Percentiles rank a stretch among this genome's conserved stretches.
These are phyloP conservation scores for Lignosus rhinocerotis DNA, from an alignment of 1,284 basidiomycete genomes.

Conservation along the genomic window DNA sequence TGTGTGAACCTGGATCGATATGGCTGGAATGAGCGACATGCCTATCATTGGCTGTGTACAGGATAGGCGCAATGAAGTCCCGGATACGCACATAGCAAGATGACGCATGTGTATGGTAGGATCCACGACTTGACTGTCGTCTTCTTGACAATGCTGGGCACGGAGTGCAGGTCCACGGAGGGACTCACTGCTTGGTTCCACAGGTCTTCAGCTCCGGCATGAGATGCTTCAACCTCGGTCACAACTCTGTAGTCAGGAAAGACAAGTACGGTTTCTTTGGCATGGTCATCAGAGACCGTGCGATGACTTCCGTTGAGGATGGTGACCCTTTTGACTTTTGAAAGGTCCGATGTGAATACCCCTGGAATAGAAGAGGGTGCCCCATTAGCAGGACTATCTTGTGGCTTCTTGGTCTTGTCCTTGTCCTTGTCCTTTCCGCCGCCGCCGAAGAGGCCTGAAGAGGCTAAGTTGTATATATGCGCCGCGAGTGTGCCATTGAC, in stretches of 20 bases:
- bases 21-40: neutral
- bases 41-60: neutral
- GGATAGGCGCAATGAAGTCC: neutral
- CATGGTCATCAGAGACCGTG: constrained; percentile 57
- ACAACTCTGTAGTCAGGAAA: constrained; percentile 90
- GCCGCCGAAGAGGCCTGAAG: constrained; percentile 27
- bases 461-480: constrained; percentile 47
- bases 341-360: constrained; percentile 48
- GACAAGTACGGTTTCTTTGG: constrained; percentile 75
- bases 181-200: constrained; percentile 68
- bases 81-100: constrained; percentile 72
- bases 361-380: constrained; percentile 41
- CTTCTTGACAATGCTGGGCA: constrained; percentile 41
- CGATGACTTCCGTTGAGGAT: constrained; percentile 83
- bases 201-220: constrained; percentile 67
- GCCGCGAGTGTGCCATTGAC: constrained; percentile 68
- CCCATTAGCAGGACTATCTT: constrained; percentile 22
- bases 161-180: constrained; percentile 34
- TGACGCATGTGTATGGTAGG: constrained; percentile 73
- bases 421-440: constrained; percentile 23
- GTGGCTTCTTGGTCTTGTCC: neutral
- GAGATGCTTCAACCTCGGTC: constrained; percentile 62
- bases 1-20: constrained; percentile 75
- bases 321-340: constrained; percentile 56
- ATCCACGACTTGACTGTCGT: constrained; percentile 66